These are phyloP conservation scores for Boletellus emodensis DNA, from an alignment of 768 basidiomycete species.

Conservation along the genomic window DNA sequence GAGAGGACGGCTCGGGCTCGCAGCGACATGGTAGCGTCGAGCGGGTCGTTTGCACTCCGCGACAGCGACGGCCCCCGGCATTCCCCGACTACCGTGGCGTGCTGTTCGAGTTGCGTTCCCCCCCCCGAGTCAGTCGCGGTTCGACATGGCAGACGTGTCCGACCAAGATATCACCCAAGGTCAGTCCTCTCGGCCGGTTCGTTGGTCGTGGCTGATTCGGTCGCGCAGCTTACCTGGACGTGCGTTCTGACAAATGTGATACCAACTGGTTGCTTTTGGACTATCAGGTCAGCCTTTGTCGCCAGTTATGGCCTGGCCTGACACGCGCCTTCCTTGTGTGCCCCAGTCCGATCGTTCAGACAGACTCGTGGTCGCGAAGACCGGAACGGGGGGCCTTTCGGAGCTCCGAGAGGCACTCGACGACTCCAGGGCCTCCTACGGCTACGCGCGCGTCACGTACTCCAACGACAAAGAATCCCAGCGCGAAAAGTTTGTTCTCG, in stretches of 20 bases:
- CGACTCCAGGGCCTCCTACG: conserved; percentile 75
- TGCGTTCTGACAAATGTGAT: conserved; percentile 79
- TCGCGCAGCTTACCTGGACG: conserved; percentile 74
- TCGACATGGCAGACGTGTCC: conserved; percentile 72
- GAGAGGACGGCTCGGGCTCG: conserved; percentile 10
- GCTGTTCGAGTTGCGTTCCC: too few relatives aligned
- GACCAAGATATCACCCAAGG: conserved; percentile 73
- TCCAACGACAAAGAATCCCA: conserved; percentile 82
- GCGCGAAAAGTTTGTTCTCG: conserved; percentile 86
- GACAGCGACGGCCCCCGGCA: conserved; percentile 15
- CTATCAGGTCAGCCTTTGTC: conserved; percentile 58
- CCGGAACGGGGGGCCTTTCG: conserved; percentile 73
- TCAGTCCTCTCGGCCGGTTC: conserved; percentile 30
- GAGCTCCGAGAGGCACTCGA: conserved; percentile 73
- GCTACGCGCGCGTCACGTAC: conserved; percentile 80
- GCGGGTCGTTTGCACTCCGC: conserved; percentile 16
- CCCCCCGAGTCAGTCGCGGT: too few relatives aligned
- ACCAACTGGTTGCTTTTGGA: conserved; percentile 90
- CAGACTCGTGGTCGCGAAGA: conserved; percentile 71
- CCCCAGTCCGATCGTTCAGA: conserved; percentile 69
- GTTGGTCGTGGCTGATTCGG: conserved; percentile 12
- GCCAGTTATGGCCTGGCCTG: conserved; percentile 3
- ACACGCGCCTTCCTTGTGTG: conserved; percentile 19
- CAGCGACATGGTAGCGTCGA: conserved; percentile 8
- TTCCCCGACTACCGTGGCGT: conserved; percentile 8